A percentile compares a stretch with the other conserved stretches of the same genome.
phyloP scores from a whole-genome alignment of 2,329 filamentous ascomycete species.

The Aspergillus uvarum region DNA sequence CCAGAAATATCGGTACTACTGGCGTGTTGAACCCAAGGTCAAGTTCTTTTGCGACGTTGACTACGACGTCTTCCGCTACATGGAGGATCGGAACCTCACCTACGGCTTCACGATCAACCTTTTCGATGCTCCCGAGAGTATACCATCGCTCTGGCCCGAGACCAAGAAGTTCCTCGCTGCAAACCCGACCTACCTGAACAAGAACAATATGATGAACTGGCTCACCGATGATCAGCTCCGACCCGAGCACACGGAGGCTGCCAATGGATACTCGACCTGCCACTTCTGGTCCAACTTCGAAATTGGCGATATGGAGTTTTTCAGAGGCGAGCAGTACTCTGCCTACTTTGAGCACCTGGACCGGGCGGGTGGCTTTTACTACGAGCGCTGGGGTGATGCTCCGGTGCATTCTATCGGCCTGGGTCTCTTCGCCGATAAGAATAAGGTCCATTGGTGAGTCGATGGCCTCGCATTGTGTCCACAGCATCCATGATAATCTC shows the following conservation, averaged over 20 bases:
- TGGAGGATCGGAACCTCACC: slow-evolving; percentile 97
- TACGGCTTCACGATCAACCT: slow-evolving; percentile 98
- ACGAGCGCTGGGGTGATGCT: slow-evolving; percentile 97
- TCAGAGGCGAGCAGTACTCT: slow-evolving; percentile 84
- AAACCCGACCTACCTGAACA: slow-evolving; percentile 75
- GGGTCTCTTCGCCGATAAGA: slow-evolving; percentile 86
- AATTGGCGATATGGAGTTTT: slow-evolving; percentile 90
- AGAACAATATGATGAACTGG: slow-evolving; percentile 86
- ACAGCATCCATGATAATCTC: neutral
- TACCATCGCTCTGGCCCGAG: slow-evolving; percentile 91
- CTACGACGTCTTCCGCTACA: slow-evolving; percentile 97
- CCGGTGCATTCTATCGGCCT: slow-evolving; percentile 94
- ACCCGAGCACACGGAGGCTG: slow-evolving; percentile 74
- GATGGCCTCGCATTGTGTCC: neutral
- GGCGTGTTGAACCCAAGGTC: slow-evolving; percentile 97
- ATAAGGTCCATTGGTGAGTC: slow-evolving; percentile 85
- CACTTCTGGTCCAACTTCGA: slow-evolving; percentile 99
- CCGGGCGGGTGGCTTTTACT: slow-evolving; percentile 93
- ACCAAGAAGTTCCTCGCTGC: slow-evolving; percentile 85
- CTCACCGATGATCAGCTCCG: slow-evolving; percentile 73
- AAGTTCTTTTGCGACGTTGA: slow-evolving; percentile 99
- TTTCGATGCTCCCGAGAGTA: slow-evolving; percentile 85
- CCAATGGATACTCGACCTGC: slow-evolving; percentile 94
- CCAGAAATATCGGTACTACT: slow-evolving; percentile 82
- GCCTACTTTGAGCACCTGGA: slow-evolving; percentile 97